These are phyloP conservation scores for Austroboletus rostrupii DNA, from an alignment of 1,284 basidiomycete genomes.

Conservation along the genomic window DNA sequence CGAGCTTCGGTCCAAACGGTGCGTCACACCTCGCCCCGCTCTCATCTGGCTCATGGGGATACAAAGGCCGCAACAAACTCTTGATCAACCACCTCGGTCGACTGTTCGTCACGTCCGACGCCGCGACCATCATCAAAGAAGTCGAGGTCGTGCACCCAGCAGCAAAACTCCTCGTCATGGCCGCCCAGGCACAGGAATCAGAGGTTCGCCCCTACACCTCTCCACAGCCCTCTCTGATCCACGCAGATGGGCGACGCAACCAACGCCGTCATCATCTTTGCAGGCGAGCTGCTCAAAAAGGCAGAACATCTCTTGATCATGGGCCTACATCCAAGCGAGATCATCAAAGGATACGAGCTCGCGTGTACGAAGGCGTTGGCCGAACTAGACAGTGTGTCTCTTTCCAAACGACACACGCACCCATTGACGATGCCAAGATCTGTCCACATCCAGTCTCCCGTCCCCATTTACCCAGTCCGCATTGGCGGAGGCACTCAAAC, in stretches of 20 bases:
- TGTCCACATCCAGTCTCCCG: constrained; percentile 65
- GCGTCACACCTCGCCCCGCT: constrained; percentile 27
- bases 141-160: constrained; percentile 98
- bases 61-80: constrained; percentile 88
- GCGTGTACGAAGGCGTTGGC: constrained; percentile 83
- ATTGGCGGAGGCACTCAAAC: constrained; percentile 80
- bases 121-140: constrained; percentile 97
- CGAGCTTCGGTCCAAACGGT: constrained; percentile 96
- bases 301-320: constrained; percentile 91
- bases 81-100: constrained; percentile 95
- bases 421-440: constrained; percentile 39
- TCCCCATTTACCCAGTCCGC: constrained; percentile 76
- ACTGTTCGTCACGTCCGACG: constrained; percentile 97
- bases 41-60: constrained; percentile 5
- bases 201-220: constrained; percentile 56
- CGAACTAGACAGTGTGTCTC: constrained; percentile 83
- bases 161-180: constrained; percentile 96
- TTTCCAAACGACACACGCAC: neutral
- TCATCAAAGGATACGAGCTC: constrained; percentile 94
- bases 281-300: constrained; percentile 93
- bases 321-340: constrained; percentile 94
- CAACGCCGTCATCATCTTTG: constrained; percentile 93
- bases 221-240: neutral
- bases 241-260: constrained; percentile 93
- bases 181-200: constrained; percentile 91